Percentiles rank a stretch among this genome's conserved stretches.
Evolutionary conservation across 805 yeast genomes (phyloP).

Genomic region (Yarrowia osloensis): DNA sequence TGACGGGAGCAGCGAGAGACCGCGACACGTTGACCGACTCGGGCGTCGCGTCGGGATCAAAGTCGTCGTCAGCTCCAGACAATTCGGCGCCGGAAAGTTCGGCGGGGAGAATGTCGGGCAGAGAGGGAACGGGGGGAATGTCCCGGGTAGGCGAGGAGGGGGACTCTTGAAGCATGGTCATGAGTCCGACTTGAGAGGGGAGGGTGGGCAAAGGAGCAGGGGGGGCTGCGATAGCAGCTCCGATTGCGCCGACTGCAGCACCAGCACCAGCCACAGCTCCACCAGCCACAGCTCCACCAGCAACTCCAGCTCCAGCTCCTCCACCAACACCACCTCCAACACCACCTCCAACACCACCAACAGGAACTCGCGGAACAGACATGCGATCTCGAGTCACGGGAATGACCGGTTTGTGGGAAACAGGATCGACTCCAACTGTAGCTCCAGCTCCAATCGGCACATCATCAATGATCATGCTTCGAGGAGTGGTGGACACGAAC

Average conservation of each 20-base stretch:
- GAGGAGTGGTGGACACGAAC: not conserved
- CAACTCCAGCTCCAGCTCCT: not conserved
- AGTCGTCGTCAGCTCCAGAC: not conserved
- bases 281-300: not conserved
- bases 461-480: conserved; percentile 26
- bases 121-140: not conserved
- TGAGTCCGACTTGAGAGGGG: conserved; percentile 3
- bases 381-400: not conserved
- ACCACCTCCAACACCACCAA: conserved; percentile 1
- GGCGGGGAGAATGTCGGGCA: conserved; percentile 6
- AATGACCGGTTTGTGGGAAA: not conserved
- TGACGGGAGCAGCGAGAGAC: not conserved
- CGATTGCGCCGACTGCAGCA: not conserved
- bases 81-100: not conserved
- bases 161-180: not conserved
- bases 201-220: not conserved
- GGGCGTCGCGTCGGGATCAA: conserved; percentile 12
- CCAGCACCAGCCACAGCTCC: not conserved
- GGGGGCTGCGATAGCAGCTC: not conserved
- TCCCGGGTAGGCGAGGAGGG: not conserved
- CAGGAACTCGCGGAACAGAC: conserved; percentile 16
- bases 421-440: not conserved
- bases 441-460: not conserved
- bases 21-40: conserved; percentile 18
- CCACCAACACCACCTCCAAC: not conserved